Percentiles rank a stretch among this genome's conserved stretches.
These are phyloP conservation scores for Anaeromyces robustus DNA, from an alignment of 192 early-diverging fungal genomes.

Conservation along the genomic window DNA sequence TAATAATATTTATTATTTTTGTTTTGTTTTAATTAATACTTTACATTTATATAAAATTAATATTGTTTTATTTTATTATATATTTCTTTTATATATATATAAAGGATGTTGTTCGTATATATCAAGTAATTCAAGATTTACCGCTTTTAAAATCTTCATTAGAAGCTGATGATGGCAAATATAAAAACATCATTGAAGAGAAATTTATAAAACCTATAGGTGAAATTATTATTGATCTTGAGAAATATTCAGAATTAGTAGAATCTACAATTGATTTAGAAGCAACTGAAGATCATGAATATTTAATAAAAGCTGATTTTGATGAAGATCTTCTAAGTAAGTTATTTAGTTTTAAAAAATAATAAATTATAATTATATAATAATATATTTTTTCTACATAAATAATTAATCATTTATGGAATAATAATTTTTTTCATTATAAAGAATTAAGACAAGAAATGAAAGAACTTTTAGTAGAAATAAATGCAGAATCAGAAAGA, in stretches of 20 bases:
- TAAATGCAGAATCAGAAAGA: constrained; percentile 44
- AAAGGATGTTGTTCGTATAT: constrained; percentile 72
- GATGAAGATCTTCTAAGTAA: constrained; percentile 53
- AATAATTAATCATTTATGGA: no score
- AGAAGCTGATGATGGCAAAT: constrained; percentile 16
- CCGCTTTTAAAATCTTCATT: constrained; percentile 47
- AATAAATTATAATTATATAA: no score
- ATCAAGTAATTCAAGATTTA: constrained; percentile 65
- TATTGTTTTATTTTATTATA: not conserved
- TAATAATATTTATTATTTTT: not conserved
- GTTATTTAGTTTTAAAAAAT: constrained; percentile 2
- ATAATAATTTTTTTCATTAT: no score
- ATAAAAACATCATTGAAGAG: constrained; percentile 4
- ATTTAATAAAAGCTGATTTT: constrained; percentile 71
- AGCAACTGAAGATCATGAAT: constrained; percentile 73
- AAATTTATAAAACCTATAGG: not conserved
- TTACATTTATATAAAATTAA: no score
- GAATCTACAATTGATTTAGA: constrained; percentile 81
- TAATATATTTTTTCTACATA: no score
- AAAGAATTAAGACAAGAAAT: constrained; percentile 9
- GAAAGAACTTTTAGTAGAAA: constrained; percentile 32
- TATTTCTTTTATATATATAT: not conserved
- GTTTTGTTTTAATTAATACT: no score
- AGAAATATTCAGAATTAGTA: constrained; percentile 60
- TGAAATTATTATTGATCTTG: constrained; percentile 34